A percentile compares a stretch with the other conserved stretches of the same genome.
Evolutionary conservation across 176 grass and related monocot species (phyloP).

Genomic region (Musa troglodytarum): DNA sequence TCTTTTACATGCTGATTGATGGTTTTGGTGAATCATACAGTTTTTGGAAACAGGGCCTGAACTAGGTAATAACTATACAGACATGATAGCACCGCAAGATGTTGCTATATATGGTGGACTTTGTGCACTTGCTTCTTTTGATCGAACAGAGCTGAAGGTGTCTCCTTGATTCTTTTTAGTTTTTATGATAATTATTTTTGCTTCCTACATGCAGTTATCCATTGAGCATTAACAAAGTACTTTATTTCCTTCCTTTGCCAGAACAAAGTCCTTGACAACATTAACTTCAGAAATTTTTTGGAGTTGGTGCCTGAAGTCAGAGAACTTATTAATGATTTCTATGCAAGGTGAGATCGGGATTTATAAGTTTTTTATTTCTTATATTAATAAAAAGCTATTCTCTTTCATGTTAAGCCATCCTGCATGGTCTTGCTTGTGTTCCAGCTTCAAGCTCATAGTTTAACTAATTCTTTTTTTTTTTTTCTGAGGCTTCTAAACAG

Average conservation of each 20-base stretch:
- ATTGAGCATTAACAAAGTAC: conserved; percentile 1
- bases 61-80: conserved; percentile 77
- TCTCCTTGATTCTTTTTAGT: conserved; percentile 4
- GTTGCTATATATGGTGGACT: conserved; percentile 83
- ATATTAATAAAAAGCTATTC: background rate
- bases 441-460: no score
- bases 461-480: no score
- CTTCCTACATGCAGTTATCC: background rate
- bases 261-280: conserved; percentile 85
- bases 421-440: no score
- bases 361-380: no score
- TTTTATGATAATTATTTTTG: background rate
- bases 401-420: background rate
- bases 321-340: conserved; percentile 94
- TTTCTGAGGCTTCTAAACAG: no score
- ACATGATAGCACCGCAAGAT: conserved; percentile 88
- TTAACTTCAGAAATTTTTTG: conserved; percentile 83
- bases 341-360: conserved; percentile 50
- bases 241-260: conserved; percentile 29
- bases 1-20: background rate
- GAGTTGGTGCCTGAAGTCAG: conserved; percentile 88
- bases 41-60: conserved; percentile 84
- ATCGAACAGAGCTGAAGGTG: conserved; percentile 89
- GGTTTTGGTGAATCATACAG: conserved; percentile 20
- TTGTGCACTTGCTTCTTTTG: conserved; percentile 94